Percentiles rank a stretch among this genome's conserved stretches.
phyloP scores from a whole-genome alignment of 169 alveolate genomes.

The Plasmodium ovale region DNA sequence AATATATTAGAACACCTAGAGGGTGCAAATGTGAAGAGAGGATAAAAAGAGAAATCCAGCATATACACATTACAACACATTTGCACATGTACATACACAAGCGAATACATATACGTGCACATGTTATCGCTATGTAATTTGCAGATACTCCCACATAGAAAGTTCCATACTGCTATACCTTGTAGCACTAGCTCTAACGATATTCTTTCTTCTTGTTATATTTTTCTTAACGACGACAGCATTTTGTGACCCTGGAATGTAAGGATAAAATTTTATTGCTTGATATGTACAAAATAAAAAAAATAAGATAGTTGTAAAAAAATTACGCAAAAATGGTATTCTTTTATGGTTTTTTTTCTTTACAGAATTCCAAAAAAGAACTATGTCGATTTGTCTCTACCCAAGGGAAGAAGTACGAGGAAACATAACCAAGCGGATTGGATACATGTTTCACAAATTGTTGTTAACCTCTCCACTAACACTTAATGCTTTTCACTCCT shows the following conservation, averaged over 20 bases:
- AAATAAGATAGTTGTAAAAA: background rate
- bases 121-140: background rate
- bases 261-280: slow-evolving; percentile 9
- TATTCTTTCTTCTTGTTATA: slow-evolving; percentile 53
- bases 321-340: background rate
- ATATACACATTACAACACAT: background rate
- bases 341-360: background rate
- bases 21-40: no score
- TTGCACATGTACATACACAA: background rate
- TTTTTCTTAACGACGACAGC: slow-evolving; percentile 69
- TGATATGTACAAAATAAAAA: slow-evolving; percentile 6
- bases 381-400: slow-evolving; percentile 61
- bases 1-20: no score
- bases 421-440: background rate
- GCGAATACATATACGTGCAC: background rate
- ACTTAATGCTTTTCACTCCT: background rate
- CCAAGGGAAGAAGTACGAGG: slow-evolving; percentile 58
- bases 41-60: background rate
- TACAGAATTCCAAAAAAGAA: slow-evolving; percentile 71
- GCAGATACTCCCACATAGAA: slow-evolving; percentile 59
- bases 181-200: slow-evolving; percentile 7
- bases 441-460: background rate
- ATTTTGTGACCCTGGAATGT: slow-evolving; percentile 77
- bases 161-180: background rate
- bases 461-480: background rate